A percentile compares a stretch with the other conserved stretches of the same genome.
These are phyloP conservation scores for Bothia castanella DNA, from an alignment of 1,284 basidiomycete species.

Conservation along the genomic window DNA sequence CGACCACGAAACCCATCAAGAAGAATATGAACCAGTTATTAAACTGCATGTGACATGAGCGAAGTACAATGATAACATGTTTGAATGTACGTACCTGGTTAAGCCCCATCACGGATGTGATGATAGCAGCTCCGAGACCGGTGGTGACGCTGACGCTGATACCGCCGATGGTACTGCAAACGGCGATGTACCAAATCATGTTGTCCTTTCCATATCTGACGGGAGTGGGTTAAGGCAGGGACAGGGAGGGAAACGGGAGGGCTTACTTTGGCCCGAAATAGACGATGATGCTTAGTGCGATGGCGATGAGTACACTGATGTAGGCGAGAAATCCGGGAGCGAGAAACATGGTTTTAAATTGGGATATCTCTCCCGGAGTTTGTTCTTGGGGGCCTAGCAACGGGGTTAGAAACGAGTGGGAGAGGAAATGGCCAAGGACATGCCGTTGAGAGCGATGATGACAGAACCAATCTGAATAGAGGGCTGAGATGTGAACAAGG, in stretches of 20 bases:
- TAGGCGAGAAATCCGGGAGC: conserved; percentile 86
- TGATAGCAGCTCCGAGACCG: conserved; percentile 88
- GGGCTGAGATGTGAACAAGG: conserved; percentile 1
- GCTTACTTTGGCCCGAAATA: conserved; percentile 72
- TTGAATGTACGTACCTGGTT: conserved; percentile 62
- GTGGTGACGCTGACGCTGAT: conserved; percentile 95
- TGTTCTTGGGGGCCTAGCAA: conserved; percentile 74
- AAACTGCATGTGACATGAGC: conserved; percentile 44
- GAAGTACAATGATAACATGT: background rate
- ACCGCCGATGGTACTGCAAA: conserved; percentile 96
- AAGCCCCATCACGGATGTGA: conserved; percentile 80
- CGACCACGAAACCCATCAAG: conserved; percentile 77
- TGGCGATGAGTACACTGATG: conserved; percentile 58
- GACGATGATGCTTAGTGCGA: conserved; percentile 67
- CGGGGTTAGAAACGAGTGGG: conserved; percentile 3
- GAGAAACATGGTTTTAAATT: conserved; percentile 82
- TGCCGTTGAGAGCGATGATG: conserved; percentile 78
- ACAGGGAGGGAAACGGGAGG: background rate
- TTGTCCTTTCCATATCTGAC: conserved; percentile 80
- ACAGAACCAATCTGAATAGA: conserved; percentile 71
- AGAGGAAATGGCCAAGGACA: conserved; percentile 3
- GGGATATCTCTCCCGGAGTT: conserved; percentile 74
- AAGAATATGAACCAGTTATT: conserved; percentile 86
- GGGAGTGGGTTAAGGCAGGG: background rate
- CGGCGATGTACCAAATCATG: conserved; percentile 94